Conservation (phyloP, 352 stramenopile species). For the Thalassiosira sp. region DNA sequence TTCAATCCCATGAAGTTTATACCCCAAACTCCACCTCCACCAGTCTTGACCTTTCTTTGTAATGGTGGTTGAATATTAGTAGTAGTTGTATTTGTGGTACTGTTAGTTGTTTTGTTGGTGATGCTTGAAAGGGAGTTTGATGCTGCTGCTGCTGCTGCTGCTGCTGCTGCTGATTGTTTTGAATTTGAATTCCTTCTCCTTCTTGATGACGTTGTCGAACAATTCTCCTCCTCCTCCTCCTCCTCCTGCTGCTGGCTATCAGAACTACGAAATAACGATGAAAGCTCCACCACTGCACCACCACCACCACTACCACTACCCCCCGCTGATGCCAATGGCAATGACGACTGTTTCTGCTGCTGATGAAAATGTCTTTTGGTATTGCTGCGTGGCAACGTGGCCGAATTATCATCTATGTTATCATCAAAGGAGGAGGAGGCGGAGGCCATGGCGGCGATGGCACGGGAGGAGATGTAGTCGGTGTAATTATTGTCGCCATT, state of each 20-base stretch:
- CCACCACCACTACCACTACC: background rate
- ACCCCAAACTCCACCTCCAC: too few relatives aligned
- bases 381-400: constrained; percentile 1
- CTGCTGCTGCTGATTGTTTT: background rate
- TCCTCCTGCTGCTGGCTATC: too few relatives aligned
- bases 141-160: background rate
- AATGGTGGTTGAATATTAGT: too few relatives aligned
- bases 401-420: constrained; percentile 12
- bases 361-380: background rate
- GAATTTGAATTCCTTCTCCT: too few relatives aligned
- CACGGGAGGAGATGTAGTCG: constrained; percentile 3
- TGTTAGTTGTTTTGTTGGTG: too few relatives aligned
- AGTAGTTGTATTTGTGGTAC: too few relatives aligned
- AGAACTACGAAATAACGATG: constrained; percentile 4
- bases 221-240: too few relatives aligned
- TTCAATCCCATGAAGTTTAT: background rate
- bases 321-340: background rate
- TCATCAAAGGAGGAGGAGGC: background rate
- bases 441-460: too few relatives aligned
- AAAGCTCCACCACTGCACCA: constrained; percentile 1
- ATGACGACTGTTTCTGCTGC: too few relatives aligned
- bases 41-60: too few relatives aligned
- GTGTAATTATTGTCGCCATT: background rate
- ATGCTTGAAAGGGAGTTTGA: too few relatives aligned
- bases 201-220: too few relatives aligned